Conservation (phyloP, 2,329 filamentous ascomycete species). For the Cryphonectria japonica region DNA sequence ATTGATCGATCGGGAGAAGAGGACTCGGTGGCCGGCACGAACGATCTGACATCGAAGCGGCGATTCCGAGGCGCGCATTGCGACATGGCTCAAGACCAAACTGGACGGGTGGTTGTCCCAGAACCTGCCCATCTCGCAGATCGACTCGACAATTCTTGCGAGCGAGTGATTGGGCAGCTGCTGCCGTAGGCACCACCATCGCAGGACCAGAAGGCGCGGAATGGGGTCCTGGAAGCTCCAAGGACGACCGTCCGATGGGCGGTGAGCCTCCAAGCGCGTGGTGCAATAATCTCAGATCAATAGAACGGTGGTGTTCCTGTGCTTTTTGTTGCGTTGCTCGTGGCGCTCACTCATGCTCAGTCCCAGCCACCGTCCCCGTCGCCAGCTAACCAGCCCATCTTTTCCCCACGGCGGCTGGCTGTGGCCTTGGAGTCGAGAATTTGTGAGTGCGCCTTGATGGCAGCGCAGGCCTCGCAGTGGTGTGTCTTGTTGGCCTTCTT, state of each 20-base stretch:
- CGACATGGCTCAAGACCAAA: neutral
- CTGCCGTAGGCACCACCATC: neutral
- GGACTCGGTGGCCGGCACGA: neutral
- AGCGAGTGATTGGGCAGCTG: neutral
- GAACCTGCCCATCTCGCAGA: neutral
- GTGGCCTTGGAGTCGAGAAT: slow-evolving; percentile 23
- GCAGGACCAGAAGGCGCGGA: neutral
- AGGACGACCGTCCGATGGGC: neutral
- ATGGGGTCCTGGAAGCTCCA: no score
- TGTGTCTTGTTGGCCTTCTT: slow-evolving; percentile 30
- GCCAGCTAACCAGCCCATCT: slow-evolving; percentile 27
- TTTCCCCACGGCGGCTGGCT: slow-evolving; percentile 23
- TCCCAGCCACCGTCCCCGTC: neutral
- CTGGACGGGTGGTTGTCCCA: neutral
- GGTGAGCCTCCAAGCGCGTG: neutral
- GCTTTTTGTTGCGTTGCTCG: neutral
- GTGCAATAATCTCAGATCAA: no score
- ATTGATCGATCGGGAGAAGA: neutral
- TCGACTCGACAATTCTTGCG: neutral
- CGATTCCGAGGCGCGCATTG: neutral
- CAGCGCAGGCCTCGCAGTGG: slow-evolving; percentile 26
- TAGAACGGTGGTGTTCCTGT: neutral
- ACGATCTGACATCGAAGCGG: neutral
- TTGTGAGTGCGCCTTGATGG: slow-evolving; percentile 23
- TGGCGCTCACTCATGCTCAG: neutral